Base-by-base conservation (phyloP, 2,329 filamentous ascomycete species). In the Blastomyces percursus region DNA sequence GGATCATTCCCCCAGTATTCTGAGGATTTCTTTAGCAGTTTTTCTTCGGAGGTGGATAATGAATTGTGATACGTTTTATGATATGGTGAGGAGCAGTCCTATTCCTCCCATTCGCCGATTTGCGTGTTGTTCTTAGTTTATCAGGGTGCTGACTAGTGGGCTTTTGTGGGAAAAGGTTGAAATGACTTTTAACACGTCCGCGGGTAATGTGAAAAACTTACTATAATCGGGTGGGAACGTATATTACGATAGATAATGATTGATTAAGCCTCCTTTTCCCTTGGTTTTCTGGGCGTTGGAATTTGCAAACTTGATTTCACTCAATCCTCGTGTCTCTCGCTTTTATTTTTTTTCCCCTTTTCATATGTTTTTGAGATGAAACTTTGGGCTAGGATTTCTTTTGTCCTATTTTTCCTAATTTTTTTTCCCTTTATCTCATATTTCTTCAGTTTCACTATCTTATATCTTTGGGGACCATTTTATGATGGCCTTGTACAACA, bases 1-100 rank as follows among this genome's bases (percentile, higher is more conserved):
- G 60, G 50, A 3, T 44, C 60, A 12, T 61, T 61, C 35, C 71
- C 74, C 44, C 73, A 75, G 59, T 76, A 75, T 56, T 69, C 74
- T 52, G 68, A 73, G n/a, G 73, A 76, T n/a, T 32, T 59, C 21
- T 44, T 55, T 16, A 64, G 62, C 59, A 64, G 58, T 32, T 63
- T 64, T 60, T 56, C 48, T 48, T 57, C 59, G 32, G 63, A 65
- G 40, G 58, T 56, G 11, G 51, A 56, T 56, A 61, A 46, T 32
- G 57, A 59, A 21, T 16, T 59, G 42, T 59, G 30, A 59, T 50
- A 12, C 30, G 44, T 19, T 21, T 59, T 48, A 32, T 38, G 38
- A 32, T 48, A 35, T 59, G 57, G 57, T 48, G 35, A 48, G 42
- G 3, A 16, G 27, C 12, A 35, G 19, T 9, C 11, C 32, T 24